Conservation (phyloP, 225 moss, liverwort and hornwort genomes). For the Rhytidiadelphus loreus region DNA sequence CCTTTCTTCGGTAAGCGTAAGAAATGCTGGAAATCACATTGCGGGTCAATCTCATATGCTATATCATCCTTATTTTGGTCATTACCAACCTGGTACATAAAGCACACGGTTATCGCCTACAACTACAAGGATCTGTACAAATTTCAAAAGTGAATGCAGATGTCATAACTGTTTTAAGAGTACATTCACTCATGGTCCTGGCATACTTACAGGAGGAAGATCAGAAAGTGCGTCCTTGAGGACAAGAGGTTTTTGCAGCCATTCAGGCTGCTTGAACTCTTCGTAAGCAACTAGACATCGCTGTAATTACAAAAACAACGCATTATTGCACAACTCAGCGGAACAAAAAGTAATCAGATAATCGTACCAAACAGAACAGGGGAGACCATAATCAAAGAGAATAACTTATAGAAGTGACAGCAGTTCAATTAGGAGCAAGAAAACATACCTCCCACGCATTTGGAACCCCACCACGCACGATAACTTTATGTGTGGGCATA, state of each 20-base stretch:
- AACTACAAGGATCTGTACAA: neutral
- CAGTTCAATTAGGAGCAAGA: neutral
- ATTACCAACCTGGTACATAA: constrained; percentile 51
- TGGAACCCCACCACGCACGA: constrained; percentile 75
- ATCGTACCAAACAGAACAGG: too few relatives aligned
- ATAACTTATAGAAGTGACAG: neutral
- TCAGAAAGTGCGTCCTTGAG: constrained; percentile 91
- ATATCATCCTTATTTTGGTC: constrained; percentile 67
- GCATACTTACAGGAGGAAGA: constrained; percentile 56
- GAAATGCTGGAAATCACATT: constrained; percentile 65
- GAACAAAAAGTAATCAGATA: neutral
- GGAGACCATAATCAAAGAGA: neutral
- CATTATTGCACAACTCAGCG: neutral
- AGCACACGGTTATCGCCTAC: neutral
- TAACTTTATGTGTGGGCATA: constrained; percentile 83
- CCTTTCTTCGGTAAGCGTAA: constrained; percentile 74
- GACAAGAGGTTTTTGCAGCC: constrained; percentile 65
- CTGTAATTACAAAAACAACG: constrained; percentile 24
- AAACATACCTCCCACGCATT: constrained; percentile 68
- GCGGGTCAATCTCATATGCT: constrained; percentile 41
- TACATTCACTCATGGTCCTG: neutral
- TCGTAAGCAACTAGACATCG: constrained; percentile 82
- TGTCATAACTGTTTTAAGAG: neutral
- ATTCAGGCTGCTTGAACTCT: constrained; percentile 58
- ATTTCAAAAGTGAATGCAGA: neutral